Evolutionary conservation across 257 asterid genomes (phyloP).

Genomic region (Euphrasia confusa): DNA sequence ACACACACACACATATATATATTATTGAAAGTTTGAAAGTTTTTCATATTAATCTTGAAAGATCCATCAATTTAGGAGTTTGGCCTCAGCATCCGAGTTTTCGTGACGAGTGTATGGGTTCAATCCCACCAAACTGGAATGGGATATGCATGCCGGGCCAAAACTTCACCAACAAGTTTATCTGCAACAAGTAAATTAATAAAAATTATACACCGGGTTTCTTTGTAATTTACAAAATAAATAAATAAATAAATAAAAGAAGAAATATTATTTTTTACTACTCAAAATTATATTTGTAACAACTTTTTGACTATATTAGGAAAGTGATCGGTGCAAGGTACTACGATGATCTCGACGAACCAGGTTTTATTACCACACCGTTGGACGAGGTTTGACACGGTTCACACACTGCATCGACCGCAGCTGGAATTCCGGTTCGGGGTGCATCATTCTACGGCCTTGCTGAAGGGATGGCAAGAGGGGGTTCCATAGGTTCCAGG

Average conservation of each 20-base stretch:
- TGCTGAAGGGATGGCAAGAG: no score
- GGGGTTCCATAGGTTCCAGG: no score
- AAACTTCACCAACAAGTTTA: constrained; percentile 37
- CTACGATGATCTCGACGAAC: not conserved
- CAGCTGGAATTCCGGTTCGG: not conserved
- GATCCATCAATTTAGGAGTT: constrained; percentile 40
- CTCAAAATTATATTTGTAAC: not conserved
- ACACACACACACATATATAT: not conserved
- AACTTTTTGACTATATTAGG: not conserved
- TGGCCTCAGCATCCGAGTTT: constrained; percentile 90
- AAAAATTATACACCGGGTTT: no score
- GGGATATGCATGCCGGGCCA: constrained; percentile 64
- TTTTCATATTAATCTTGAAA: not conserved
- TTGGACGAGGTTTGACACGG: not conserved
- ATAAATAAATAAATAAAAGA: no score
- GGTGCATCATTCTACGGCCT: no score
- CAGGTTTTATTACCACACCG: not conserved
- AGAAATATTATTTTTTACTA: no score
- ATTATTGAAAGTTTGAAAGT: no score
- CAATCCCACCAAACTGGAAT: constrained; percentile 72
- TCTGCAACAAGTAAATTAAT: constrained; percentile 32
- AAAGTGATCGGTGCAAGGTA: not conserved
- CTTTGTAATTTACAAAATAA: no score
- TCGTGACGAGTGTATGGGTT: constrained; percentile 28
- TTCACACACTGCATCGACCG: not conserved